A percentile compares a stretch with the other conserved stretches of the same genome.
phyloP scores from a whole-genome alignment of 2,329 filamentous ascomycete species.

The Fusarium mexicanum region DNA sequence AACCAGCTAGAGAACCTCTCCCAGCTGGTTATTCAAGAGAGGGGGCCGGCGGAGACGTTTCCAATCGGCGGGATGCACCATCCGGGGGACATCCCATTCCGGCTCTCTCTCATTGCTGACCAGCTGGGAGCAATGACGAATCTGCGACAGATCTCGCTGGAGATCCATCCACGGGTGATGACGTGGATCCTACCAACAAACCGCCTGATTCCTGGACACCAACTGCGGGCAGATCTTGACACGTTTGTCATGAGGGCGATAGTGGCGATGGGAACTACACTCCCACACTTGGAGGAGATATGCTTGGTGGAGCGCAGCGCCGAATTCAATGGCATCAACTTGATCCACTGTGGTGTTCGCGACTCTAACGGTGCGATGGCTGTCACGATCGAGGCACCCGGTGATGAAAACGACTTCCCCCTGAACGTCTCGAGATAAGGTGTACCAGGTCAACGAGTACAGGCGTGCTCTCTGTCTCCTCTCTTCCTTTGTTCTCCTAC shows the following conservation, averaged over 20 bases:
- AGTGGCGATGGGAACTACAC: background rate
- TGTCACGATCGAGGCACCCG: background rate
- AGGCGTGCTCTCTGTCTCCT: no score
- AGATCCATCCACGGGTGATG: accelerated
- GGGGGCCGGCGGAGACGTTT: background rate
- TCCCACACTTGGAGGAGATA: background rate
- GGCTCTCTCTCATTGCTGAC: accelerated
- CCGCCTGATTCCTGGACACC: background rate
- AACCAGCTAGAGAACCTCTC: accelerated
- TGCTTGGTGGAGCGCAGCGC: background rate
- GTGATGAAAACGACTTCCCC: background rate
- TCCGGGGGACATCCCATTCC: background rate
- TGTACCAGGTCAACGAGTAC: no score
- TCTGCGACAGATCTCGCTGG: accelerated
- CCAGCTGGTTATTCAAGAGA: background rate
- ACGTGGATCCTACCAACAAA: accelerated
- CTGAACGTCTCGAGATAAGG: no score
- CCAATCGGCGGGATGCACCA: background rate
- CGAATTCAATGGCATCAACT: background rate
- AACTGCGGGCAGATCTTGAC: background rate
- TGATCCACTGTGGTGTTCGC: background rate
- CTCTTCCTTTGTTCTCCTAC: conserved; percentile 36
- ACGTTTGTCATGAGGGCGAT: background rate
- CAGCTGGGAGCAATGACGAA: accelerated
- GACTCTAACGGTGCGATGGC: background rate